phyloP scores from a whole-genome alignment of 192 early-diverging fungal species.

The Umbelopsis ramanniana region DNA sequence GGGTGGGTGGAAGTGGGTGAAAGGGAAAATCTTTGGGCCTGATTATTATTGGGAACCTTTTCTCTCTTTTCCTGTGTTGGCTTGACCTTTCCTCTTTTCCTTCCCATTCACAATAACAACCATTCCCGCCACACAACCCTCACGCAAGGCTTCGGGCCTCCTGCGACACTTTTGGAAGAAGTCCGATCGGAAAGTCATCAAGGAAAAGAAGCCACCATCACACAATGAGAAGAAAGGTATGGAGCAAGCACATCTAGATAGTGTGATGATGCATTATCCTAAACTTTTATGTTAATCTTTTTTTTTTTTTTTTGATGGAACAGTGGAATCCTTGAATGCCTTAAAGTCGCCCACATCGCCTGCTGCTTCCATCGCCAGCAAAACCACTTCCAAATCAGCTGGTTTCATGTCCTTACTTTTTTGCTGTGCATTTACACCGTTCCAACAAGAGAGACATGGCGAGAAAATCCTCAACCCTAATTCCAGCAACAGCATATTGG shows the following conservation, averaged over 20 bases:
- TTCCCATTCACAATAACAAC: neutral
- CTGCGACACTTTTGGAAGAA: constrained; percentile 21
- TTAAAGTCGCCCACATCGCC: constrained; percentile 11
- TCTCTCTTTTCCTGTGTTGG: neutral
- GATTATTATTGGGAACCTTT: neutral
- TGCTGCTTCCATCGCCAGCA: neutral
- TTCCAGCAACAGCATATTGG: neutral
- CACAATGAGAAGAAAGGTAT: constrained; percentile 15
- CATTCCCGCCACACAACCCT: constrained; percentile 18
- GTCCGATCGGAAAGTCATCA: constrained; percentile 5
- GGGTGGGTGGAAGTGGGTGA: neutral
- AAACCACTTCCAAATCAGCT: constrained; percentile 5
- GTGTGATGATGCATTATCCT: too few species aligned
- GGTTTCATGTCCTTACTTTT: constrained; percentile 6
- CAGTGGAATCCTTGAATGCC: neutral
- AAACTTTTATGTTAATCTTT: neutral
- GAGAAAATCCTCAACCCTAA: neutral
- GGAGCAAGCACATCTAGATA: neutral
- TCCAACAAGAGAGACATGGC: constrained; percentile 5
- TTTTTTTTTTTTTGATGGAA: neutral
- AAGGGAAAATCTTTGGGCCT: neutral
- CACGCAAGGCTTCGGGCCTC: constrained; percentile 17
- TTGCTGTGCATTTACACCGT: constrained; percentile 16
- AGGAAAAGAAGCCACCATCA: neutral
- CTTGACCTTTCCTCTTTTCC: neutral